Percentiles rank a stretch among this genome's conserved stretches.
phyloP scores from a whole-genome alignment of 1,139 yeast species.

The Yamadazyma kanchanaburiensis region DNA sequence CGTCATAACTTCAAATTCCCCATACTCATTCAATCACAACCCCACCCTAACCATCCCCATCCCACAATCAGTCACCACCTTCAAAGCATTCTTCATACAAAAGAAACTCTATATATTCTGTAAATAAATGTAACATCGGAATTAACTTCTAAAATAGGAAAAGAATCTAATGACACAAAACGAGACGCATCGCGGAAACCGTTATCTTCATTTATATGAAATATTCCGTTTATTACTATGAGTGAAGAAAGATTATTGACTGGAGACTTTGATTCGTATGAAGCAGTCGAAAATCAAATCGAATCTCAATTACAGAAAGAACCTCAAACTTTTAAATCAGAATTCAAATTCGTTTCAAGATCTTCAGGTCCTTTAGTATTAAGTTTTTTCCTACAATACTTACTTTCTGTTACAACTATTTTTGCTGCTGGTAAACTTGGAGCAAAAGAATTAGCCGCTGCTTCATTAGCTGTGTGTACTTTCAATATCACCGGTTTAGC shows the following conservation, averaged over 20 bases:
- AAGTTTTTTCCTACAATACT: slow-evolving; percentile 49
- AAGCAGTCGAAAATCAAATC: slow-evolving; percentile 5
- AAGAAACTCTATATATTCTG: slow-evolving; percentile 5
- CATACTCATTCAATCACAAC: too few species aligned
- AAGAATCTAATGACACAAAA: too few species aligned
- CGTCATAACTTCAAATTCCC: too few species aligned
- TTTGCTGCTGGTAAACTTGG: slow-evolving; percentile 50
- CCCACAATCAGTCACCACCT: neutral
- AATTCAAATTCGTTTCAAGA: slow-evolving; percentile 25
- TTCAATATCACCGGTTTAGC: slow-evolving; percentile 47
- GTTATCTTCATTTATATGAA: too few species aligned
- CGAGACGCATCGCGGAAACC: too few species aligned
- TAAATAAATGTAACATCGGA: slow-evolving; percentile 4
- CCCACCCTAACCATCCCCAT: neutral
- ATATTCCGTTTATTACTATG: too few species aligned
- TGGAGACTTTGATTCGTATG: slow-evolving; percentile 21
- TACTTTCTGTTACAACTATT: slow-evolving; percentile 46
- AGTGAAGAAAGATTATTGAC: slow-evolving; percentile 29
- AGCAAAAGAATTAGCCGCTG: slow-evolving; percentile 44
- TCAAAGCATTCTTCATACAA: neutral
- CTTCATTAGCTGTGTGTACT: slow-evolving; percentile 47
- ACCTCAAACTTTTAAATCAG: slow-evolving; percentile 13
- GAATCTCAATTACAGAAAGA: slow-evolving; percentile 4
- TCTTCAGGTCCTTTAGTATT: slow-evolving; percentile 45
- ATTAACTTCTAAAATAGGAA: neutral